These are phyloP conservation scores for Monosporozyma aquatica DNA, from an alignment of 805 yeast genomes.

Conservation along the genomic window DNA sequence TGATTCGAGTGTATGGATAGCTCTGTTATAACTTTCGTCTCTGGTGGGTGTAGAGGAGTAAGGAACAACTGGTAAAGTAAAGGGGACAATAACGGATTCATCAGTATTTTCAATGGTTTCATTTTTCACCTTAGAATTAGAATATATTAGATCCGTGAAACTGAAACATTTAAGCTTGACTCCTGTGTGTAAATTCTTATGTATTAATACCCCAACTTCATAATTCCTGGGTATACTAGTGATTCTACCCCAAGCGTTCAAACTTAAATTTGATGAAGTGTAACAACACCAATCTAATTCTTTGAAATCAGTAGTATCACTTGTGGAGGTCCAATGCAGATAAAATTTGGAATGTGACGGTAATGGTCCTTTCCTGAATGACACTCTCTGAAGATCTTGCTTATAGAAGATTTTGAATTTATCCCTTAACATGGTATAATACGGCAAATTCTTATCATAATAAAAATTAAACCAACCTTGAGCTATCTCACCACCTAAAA, in stretches of 20 bases:
- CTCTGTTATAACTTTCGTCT: slow-evolving; percentile 11
- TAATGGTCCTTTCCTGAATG: slow-evolving; percentile 8
- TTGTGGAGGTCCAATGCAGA: slow-evolving; percentile 43
- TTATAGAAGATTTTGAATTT: slow-evolving; percentile 17
- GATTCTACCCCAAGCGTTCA: slow-evolving; percentile 71
- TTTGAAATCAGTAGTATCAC: slow-evolving; percentile 14
- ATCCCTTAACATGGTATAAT: slow-evolving; percentile 14
- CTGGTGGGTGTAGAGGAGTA: slow-evolving; percentile 6
- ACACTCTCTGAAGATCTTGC: slow-evolving; percentile 11
- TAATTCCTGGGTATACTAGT: slow-evolving; percentile 33
- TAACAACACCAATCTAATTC: slow-evolving; percentile 56
- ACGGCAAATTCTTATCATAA: slow-evolving; percentile 9
- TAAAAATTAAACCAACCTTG: slow-evolving; percentile 28
- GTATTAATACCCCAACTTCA: slow-evolving; percentile 48
- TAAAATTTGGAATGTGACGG: slow-evolving; percentile 68
- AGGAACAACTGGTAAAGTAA: slow-evolving; percentile 12
- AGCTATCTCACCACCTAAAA: slow-evolving; percentile 17
- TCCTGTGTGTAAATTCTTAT: slow-evolving; percentile 13
- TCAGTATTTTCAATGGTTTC: too few relatives aligned
- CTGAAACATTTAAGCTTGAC: slow-evolving; percentile 13
- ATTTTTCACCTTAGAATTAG: neutral
- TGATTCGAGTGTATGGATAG: neutral
- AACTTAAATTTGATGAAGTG: slow-evolving; percentile 68
- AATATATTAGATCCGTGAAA: slow-evolving; percentile 16
- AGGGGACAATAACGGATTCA: slow-evolving; percentile 18